These are phyloP conservation scores for Pichia nanzhaoensis DNA, from an alignment of 805 yeast species.

Conservation along the genomic window DNA sequence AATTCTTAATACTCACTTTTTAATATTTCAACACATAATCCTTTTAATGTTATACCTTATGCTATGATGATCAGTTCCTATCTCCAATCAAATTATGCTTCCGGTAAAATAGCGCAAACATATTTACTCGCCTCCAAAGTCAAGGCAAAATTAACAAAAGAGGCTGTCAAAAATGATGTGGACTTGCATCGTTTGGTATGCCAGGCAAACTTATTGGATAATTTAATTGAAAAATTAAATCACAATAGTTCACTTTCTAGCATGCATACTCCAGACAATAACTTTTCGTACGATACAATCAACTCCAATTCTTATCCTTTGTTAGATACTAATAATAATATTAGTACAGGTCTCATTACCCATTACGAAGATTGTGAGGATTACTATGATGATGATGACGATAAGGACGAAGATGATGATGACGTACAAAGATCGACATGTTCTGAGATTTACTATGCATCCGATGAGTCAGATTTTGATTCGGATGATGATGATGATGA, in stretches of 20 bases:
- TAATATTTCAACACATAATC: not conserved
- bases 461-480: conserved; percentile 28
- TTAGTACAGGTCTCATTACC: not conserved
- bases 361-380: not conserved
- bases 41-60: too few species aligned
- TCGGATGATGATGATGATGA: conserved; percentile 24
- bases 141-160: conserved; percentile 53
- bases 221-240: conserved; percentile 47
- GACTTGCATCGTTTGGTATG: conserved; percentile 52
- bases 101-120: conserved; percentile 28
- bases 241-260: conserved; percentile 20
- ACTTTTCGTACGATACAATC: conserved; percentile 17
- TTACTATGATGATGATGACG: conserved; percentile 3
- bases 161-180: conserved; percentile 53
- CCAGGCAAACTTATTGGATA: conserved; percentile 67
- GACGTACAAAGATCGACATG: conserved; percentile 1
- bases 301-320: conserved; percentile 5
- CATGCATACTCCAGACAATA: conserved; percentile 17
- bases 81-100: conserved; percentile 1
- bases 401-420: conserved; percentile 14
- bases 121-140: conserved; percentile 60
- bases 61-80: conserved; percentile 2
- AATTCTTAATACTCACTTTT: too few species aligned
- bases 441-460: conserved; percentile 10
- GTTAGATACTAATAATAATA: not conserved